Conservation (phyloP, 139 green algal genomes). For the Coelastrella sp. region DNA sequence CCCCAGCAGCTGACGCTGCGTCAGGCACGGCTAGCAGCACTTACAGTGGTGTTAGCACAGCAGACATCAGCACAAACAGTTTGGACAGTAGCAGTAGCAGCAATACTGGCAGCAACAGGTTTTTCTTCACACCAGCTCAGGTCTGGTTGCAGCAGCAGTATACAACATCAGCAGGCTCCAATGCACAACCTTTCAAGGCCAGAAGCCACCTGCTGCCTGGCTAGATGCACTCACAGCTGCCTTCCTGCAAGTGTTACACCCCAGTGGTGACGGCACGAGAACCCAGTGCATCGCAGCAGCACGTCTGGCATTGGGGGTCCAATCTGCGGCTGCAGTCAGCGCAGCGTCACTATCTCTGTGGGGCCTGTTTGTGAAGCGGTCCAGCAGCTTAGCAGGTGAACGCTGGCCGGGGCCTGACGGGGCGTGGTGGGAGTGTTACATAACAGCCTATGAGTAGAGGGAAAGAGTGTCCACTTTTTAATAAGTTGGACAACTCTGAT, state of each 20-base stretch:
- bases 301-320: too few species aligned
- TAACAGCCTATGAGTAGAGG: too few species aligned
- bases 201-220: conserved; percentile 25
- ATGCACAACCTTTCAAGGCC: not conserved
- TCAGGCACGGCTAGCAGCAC: not conserved
- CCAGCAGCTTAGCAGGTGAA: conserved; percentile 7
- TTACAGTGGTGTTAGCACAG: not conserved
- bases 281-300: too few species aligned
- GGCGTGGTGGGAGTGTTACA: not conserved
- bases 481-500: too few species aligned
- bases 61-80: not conserved
- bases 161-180: not conserved
- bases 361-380: conserved; percentile 11
- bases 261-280: too few species aligned
- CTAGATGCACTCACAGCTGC: not conserved
- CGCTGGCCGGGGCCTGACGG: not conserved
- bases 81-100: conserved; percentile 1
- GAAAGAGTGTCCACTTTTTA: too few species aligned
- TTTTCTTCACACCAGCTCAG: not conserved
- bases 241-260: too few species aligned
- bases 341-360: not conserved
- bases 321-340: not conserved
- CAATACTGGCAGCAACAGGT: not conserved
- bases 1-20: not conserved
- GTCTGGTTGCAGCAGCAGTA: conserved; percentile 8